phyloP scores from a whole-genome alignment of 805 yeast species.

The Kockiozyma suomiensis region DNA sequence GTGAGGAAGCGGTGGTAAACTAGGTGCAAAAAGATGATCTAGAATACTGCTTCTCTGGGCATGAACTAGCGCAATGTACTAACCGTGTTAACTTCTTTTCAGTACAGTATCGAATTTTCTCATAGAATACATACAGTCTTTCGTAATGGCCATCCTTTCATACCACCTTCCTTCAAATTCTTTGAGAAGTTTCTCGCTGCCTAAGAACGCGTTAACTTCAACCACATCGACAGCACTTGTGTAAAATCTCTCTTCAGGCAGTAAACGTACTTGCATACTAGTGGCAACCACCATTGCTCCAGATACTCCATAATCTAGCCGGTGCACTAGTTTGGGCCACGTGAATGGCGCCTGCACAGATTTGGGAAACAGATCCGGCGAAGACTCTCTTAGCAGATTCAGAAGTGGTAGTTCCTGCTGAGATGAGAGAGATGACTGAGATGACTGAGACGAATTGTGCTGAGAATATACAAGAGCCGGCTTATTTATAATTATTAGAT shows the following conservation, averaged over 20 bases:
- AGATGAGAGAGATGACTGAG: too few species aligned
- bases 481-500: constrained; percentile 21
- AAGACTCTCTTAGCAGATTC: constrained; percentile 4
- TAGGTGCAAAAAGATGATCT: too few species aligned
- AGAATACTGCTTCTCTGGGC: background rate
- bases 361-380: constrained; percentile 13
- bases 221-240: too few species aligned
- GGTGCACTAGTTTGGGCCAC: constrained; percentile 28
- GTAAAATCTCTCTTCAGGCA: too few species aligned
- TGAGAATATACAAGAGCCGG: background rate
- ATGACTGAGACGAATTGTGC: background rate
- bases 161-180: constrained; percentile 21
- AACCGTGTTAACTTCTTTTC: background rate
- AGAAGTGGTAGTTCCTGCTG: constrained; percentile 1
- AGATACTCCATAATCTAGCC: constrained; percentile 32
- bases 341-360: constrained; percentile 17
- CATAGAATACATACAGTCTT: constrained; percentile 17
- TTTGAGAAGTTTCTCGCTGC: constrained; percentile 22
- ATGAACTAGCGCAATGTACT: background rate
- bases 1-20: background rate
- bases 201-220: too few species aligned
- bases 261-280: too few species aligned
- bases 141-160: constrained; percentile 29
- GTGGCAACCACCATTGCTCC: constrained; percentile 31
- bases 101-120: background rate